These are phyloP conservation scores for Populus alba DNA, from an alignment of 345 rosid genomes.

Conservation along the genomic window DNA sequence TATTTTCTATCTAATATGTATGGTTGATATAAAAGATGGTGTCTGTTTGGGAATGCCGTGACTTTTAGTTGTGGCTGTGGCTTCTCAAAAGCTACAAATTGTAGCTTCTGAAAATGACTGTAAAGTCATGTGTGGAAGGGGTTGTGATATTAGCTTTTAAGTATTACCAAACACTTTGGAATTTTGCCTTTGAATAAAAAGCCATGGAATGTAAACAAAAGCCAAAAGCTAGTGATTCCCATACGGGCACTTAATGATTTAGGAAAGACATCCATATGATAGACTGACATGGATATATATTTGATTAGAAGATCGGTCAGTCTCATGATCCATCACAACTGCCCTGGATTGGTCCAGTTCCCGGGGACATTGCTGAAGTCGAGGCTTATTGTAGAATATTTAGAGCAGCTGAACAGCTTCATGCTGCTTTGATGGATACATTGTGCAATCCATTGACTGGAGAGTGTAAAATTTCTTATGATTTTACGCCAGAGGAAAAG, in stretches of 20 bases:
- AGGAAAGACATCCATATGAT: neutral
- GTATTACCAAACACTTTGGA: too few species aligned
- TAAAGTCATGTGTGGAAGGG: too few species aligned
- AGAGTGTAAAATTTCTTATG: slow-evolving; percentile 75
- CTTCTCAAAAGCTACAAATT: too few species aligned
- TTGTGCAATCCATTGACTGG: slow-evolving; percentile 95
- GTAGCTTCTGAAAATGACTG: too few species aligned
- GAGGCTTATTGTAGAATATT: slow-evolving; percentile 96
- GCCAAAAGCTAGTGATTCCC: too few species aligned
- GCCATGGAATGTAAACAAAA: too few species aligned
- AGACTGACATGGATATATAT: slow-evolving; percentile 28
- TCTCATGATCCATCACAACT: slow-evolving; percentile 62
- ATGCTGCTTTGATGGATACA: slow-evolving; percentile 84
- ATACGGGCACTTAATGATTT: neutral
- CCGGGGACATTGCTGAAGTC: slow-evolving; percentile 95
- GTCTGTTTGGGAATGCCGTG: too few species aligned
- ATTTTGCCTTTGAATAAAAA: too few species aligned
- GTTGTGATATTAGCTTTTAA: too few species aligned
- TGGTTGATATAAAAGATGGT: neutral
- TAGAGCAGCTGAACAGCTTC: slow-evolving; percentile 77
- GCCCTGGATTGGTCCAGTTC: slow-evolving; percentile 90
- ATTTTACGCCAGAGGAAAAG: slow-evolving; percentile 70
- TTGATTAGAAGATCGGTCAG: slow-evolving; percentile 38
- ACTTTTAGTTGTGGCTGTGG: too few species aligned
- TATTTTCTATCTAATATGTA: neutral